Percentiles rank a stretch among this genome's conserved stretches.
phyloP scores from a whole-genome alignment of 2,329 filamentous ascomycete genomes.

The Exophiala viscosa region DNA sequence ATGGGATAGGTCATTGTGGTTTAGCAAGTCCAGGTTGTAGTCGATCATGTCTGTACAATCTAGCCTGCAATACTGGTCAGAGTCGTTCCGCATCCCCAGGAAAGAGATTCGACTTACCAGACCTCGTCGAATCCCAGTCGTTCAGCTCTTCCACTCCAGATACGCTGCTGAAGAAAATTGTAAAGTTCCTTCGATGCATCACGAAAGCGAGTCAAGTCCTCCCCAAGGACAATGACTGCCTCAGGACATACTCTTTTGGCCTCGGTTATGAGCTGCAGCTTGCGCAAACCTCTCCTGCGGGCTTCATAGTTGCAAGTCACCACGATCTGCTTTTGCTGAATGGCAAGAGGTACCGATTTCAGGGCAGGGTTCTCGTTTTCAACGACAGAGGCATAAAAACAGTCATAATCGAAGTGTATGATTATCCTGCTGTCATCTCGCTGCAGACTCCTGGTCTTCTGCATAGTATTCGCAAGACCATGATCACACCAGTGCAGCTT shows the following conservation, averaged over 20 bases:
- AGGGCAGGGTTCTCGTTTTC: conserved; percentile 75
- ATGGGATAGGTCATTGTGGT: conserved; percentile 57
- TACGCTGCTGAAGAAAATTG: conserved; percentile 65
- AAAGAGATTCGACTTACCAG: conserved; percentile 49
- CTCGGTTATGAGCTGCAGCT: conserved; percentile 80
- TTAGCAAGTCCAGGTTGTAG: conserved; percentile 73
- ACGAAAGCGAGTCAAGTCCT: conserved; percentile 80
- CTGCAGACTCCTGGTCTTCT: conserved; percentile 33
- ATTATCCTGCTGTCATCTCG: conserved; percentile 66
- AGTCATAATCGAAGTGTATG: conserved; percentile 70
- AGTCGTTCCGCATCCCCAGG: conserved; percentile 4
- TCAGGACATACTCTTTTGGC: conserved; percentile 78
- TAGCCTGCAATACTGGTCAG: conserved; percentile 44
- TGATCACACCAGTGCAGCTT: conserved; percentile 3
- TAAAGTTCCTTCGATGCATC: conserved; percentile 81
- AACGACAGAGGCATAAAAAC: conserved; percentile 90
- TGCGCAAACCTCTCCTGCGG: conserved; percentile 61
- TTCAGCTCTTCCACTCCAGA: conserved; percentile 76
- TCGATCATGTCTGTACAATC: conserved; percentile 83
- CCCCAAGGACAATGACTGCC: conserved; percentile 78
- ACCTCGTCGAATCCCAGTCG: conserved; percentile 89
- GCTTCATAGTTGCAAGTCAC: conserved; percentile 95
- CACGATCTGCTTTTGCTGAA: conserved; percentile 89
- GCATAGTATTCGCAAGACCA: conserved; percentile 25
- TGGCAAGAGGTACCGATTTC: conserved; percentile 69